A percentile compares a stretch with the other conserved stretches of the same genome.
These are phyloP conservation scores for Syzygium aromaticum DNA, from an alignment of 345 rosid genomes.

Conservation along the genomic window DNA sequence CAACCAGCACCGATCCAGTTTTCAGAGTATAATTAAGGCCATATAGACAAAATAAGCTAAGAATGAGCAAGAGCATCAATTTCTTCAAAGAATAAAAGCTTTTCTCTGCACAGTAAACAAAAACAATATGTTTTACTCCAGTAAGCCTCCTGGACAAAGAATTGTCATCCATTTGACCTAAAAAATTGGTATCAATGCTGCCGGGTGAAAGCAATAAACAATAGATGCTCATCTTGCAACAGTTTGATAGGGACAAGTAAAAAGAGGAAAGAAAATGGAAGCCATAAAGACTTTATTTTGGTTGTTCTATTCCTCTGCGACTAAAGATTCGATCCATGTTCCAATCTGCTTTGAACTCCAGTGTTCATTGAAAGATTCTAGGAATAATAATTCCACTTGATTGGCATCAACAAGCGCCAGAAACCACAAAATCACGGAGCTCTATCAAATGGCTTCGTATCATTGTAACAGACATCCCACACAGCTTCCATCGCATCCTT, in stretches of 20 bases:
- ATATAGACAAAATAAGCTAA: not conserved
- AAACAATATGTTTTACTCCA: not conserved
- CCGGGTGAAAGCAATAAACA: not conserved
- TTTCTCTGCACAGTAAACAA: not conserved
- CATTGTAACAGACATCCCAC: constrained; percentile 95
- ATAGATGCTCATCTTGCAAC: not conserved
- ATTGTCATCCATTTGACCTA: not conserved
- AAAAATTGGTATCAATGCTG: not conserved
- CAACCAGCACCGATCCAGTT: not conserved
- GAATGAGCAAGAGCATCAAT: not conserved
- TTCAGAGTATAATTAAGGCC: not conserved
- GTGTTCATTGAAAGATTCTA: not conserved
- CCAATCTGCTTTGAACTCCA: not conserved
- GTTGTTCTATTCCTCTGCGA: not conserved
- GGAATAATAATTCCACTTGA: not conserved
- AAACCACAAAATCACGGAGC: constrained; percentile 51
- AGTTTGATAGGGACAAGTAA: not conserved
- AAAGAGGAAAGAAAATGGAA: not conserved
- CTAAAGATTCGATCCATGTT: not conserved
- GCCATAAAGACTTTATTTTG: not conserved
- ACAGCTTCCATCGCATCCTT: constrained; percentile 87
- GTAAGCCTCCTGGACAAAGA: not conserved
- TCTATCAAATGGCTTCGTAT: constrained; percentile 87
- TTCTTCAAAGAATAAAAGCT: not conserved
- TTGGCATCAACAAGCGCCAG: not conserved